Evolutionary conservation across 768 basidiomycete species (phyloP), one percentile per base, ranked within the genome.

Genomic region (Russula foetens): DNA sequence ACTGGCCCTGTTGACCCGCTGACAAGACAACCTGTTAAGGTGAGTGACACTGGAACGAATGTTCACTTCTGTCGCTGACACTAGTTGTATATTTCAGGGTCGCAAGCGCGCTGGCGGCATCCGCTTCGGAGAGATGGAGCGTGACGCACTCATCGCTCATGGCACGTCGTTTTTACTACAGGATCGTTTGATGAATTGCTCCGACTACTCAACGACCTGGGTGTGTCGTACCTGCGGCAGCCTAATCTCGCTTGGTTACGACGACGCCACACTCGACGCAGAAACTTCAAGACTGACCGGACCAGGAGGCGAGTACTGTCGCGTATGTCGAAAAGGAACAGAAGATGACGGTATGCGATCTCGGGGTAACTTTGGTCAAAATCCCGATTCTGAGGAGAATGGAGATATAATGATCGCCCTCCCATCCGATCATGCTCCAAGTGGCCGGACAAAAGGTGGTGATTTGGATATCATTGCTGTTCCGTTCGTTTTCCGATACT

Each of bases 71-170:
- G 45, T 59, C 44, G 11, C 53, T 24, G 28, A 46, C 26, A 7
- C 17, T 23, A 26, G 56, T 29, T 6, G 51, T 47, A 49, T 56
- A 57, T 23, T 65, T 29, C 46, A 71, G 94, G 97, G 97, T 58
- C 90, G 97, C 62, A 98, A 98, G 82, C 90, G 94, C 56, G 92
- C 91, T 46, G 97, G 97, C 68, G 97, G 97, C 69, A 99, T 99
- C 70, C 94, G 97, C 57, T 98, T 99, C 71, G 97, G 97, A 68
- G 97, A 99, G 77, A 99, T 99, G 97, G 97, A 99, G 74, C 90
- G 97, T 55, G 97, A 99, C 71, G 97, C 97, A 12, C 82, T 99
- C 53, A 95, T 99, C 67, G 97, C 97, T 3, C 97, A 99, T 73
- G 97, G 97, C 47, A 97, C 97, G 15, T 94, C 95, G 2, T 99